Evolutionary conservation across 192 early-diverging fungal genomes (phyloP).

Genomic region (Hyaloraphidium curvatum): DNA sequence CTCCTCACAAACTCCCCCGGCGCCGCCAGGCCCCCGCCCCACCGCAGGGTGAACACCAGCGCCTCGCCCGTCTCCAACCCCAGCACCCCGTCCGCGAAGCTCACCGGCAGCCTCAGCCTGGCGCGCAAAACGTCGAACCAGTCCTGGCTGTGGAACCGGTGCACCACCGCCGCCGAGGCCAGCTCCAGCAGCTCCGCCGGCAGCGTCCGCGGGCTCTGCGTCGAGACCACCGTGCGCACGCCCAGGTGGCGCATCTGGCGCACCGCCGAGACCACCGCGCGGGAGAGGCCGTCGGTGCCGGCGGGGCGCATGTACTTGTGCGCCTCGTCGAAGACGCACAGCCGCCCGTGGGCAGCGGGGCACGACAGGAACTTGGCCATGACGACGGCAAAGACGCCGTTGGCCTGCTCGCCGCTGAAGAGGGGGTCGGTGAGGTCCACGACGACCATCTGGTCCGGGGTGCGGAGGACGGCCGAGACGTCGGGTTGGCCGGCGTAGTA

Average conservation of each 20-base stretch:
- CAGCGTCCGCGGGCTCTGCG: constrained; percentile 11
- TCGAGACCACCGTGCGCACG: constrained; percentile 11
- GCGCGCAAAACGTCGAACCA: constrained; percentile 13
- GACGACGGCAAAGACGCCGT: constrained; percentile 16
- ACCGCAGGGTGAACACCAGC: no score
- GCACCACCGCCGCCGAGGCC: constrained; percentile 8
- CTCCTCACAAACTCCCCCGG: no score
- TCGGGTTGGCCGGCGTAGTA: no score
- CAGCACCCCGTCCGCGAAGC: constrained; percentile 9
- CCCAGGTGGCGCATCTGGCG: constrained; percentile 17
- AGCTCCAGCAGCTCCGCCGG: constrained; percentile 17
- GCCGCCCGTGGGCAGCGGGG: constrained; percentile 7
- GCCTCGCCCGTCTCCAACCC: constrained; percentile 13
- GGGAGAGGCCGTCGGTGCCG: constrained; percentile 8
- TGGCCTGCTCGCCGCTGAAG: constrained; percentile 10
- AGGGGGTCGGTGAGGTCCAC: constrained; percentile 15
- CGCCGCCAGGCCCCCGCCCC: no score
- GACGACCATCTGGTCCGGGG: constrained; percentile 8
- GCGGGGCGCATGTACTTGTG: constrained; percentile 13
- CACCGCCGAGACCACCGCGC: constrained; percentile 9
- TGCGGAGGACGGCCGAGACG: not conserved
- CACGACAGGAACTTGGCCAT: constrained; percentile 9
- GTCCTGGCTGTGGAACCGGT: constrained; percentile 13
- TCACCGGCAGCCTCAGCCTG: constrained; percentile 7
- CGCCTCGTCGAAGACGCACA: constrained; percentile 16